Percentiles rank a stretch among this genome's conserved stretches.
Conservation (phyloP, 75 land plant species). For the Pinus tabuliformis region DNA sequence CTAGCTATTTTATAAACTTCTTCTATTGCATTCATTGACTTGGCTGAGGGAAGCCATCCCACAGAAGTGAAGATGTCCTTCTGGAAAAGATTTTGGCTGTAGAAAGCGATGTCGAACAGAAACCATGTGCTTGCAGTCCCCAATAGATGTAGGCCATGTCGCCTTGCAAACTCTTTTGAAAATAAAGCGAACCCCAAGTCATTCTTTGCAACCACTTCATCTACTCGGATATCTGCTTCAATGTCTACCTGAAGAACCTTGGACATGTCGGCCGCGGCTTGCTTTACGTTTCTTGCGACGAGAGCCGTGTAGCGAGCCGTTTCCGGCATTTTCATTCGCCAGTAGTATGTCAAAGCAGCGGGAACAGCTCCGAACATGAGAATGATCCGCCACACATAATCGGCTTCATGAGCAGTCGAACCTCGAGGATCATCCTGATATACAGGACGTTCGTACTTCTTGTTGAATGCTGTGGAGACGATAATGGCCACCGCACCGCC, state of each 20-base stretch:
- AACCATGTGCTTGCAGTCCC: constrained; percentile 27
- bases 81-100: constrained; percentile 23
- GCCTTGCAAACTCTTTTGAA: constrained; percentile 6
- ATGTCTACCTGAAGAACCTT: constrained; percentile 24
- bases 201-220: background rate
- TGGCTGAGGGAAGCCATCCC: constrained; percentile 20
- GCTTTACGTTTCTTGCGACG: constrained; percentile 36
- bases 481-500: constrained; percentile 44
- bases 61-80: constrained; percentile 17
- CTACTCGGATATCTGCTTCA: constrained; percentile 4
- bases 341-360: constrained; percentile 43
- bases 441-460: constrained; percentile 15
- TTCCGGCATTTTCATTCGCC: constrained; percentile 54
- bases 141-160: constrained; percentile 18
- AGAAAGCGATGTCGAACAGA: background rate
- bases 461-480: constrained; percentile 26
- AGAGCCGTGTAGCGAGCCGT: constrained; percentile 60
- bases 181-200: background rate
- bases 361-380: constrained; percentile 43
- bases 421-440: constrained; percentile 15
- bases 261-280: constrained; percentile 50
- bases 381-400: constrained; percentile 37
- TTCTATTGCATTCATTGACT: background rate
- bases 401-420: constrained; percentile 29
- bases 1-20: constrained; percentile 11